Evolutionary conservation across 768 basidiomycete species (phyloP).

Genomic region (Leccinellum albellum): DNA sequence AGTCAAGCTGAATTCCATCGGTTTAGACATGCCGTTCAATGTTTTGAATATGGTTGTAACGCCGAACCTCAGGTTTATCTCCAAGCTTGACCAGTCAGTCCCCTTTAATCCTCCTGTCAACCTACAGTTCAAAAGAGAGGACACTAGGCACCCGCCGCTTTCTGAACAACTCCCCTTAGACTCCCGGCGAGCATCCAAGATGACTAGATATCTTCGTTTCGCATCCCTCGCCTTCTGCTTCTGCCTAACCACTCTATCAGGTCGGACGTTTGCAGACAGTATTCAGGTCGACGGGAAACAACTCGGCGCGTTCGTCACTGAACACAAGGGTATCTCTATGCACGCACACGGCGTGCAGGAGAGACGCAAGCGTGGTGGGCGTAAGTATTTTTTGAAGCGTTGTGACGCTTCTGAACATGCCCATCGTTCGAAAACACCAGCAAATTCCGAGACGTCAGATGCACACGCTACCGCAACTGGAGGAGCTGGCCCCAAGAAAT

Average conservation of each 20-base stretch:
- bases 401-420: slow-evolving; percentile 13
- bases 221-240: slow-evolving; percentile 10
- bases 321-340: neutral
- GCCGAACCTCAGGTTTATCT: neutral
- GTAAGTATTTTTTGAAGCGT: slow-evolving; percentile 12
- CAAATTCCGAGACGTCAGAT: neutral
- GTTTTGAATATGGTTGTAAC: neutral
- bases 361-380: slow-evolving; percentile 15
- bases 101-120: neutral
- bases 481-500: slow-evolving; percentile 36
- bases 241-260: slow-evolving; percentile 1
- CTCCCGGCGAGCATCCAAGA: neutral
- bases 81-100: neutral
- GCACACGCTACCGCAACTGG: neutral
- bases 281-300: neutral
- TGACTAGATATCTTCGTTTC: slow-evolving; percentile 8
- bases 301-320: neutral
- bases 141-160: neutral
- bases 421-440: slow-evolving; percentile 1
- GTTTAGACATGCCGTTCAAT: neutral
- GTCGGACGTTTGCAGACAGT: slow-evolving; percentile 3
- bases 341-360: slow-evolving; percentile 5
- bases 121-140: neutral
- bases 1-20: slow-evolving; percentile 17
- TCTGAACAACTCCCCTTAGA: neutral